Percentiles rank a stretch among this genome's conserved stretches.
Evolutionary conservation across 257 asterid genomes (phyloP).

Genomic region (Anisodus acutangulus): DNA sequence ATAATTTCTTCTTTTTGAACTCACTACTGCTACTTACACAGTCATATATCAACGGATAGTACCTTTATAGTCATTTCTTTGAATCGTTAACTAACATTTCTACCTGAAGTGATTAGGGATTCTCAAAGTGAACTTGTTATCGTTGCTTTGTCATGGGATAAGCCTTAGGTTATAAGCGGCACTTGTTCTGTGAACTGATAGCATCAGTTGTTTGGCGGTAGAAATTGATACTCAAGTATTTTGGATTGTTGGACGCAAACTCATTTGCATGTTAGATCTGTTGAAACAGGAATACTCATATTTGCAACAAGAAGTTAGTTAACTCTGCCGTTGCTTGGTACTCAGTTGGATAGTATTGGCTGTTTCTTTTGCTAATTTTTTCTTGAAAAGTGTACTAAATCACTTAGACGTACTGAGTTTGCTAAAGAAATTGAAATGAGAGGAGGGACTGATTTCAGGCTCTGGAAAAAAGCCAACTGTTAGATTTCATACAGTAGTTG

Average conservation of each 20-base stretch:
- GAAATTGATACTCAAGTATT: background rate
- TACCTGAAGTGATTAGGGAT: background rate
- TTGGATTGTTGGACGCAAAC: background rate
- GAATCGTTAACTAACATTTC: constrained; percentile 4
- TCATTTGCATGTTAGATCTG: constrained; percentile 9
- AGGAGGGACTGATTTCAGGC: background rate
- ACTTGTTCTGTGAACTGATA: background rate
- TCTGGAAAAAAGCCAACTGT: background rate
- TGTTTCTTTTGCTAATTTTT: constrained; percentile 1
- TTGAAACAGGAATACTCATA: background rate
- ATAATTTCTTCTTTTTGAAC: background rate
- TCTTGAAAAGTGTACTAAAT: background rate
- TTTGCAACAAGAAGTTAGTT: background rate
- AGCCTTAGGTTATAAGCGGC: background rate
- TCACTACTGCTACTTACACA: background rate
- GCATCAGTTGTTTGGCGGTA: background rate
- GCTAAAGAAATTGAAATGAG: background rate
- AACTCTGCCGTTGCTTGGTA: background rate
- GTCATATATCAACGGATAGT: background rate
- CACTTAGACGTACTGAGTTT: background rate
- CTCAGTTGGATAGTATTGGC: background rate
- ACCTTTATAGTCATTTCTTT: background rate
- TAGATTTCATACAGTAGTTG: background rate
- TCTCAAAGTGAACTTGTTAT: background rate
- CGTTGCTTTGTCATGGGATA: background rate